Base-by-base conservation (phyloP, 2,329 filamentous ascomycete genomes). In the Claviceps africana region DNA sequence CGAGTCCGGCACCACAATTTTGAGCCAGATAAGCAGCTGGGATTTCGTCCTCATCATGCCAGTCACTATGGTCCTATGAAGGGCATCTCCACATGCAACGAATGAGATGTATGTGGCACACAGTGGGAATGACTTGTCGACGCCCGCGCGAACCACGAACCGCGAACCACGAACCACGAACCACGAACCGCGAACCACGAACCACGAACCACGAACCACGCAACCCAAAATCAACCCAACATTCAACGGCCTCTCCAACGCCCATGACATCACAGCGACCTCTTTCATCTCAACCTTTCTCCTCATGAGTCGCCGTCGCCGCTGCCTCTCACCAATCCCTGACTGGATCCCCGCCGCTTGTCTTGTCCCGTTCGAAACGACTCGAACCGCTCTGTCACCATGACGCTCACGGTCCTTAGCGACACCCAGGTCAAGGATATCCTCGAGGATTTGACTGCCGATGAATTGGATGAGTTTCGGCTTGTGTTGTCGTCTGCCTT, bases 401-500 rank as follows among this genome's bases (percentile, higher is more conserved):
- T 82, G 78, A 67, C 76, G 48, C 70, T 83, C 57, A 76, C 78
- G 1, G 67, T 83, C 21, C 72, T 84, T 46, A 76, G 73, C 7
- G 77, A 83, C 59, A 67, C 72, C 39, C 70, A 82, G 63, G 76
- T 83, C 60, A 71, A 70, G 57, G 57, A 62, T 10, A 64, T 83
- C 35, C 69, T 83, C 40, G 75, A 81, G 58, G 70, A 65, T 53
- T 68, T 84, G 13, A 76, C 65, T 0, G 56, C 63, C 3, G 71
- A 74, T 2, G 77, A 83, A 60, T 70, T 79, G 40, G 71, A 77
- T 21, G 66, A 62, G 21, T 76, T 83, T 55, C 70, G 74, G n/a
- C 58, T 64, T 21, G 67, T 67, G 0, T 65, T 83, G 43, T 70
- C 70, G 51, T 65, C 67, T 51, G 74, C 79, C 1, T 72, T 84